Evolutionary conservation across 2,329 filamentous ascomycete species (phyloP).

Genomic region (Bipolaris bicolor): DNA sequence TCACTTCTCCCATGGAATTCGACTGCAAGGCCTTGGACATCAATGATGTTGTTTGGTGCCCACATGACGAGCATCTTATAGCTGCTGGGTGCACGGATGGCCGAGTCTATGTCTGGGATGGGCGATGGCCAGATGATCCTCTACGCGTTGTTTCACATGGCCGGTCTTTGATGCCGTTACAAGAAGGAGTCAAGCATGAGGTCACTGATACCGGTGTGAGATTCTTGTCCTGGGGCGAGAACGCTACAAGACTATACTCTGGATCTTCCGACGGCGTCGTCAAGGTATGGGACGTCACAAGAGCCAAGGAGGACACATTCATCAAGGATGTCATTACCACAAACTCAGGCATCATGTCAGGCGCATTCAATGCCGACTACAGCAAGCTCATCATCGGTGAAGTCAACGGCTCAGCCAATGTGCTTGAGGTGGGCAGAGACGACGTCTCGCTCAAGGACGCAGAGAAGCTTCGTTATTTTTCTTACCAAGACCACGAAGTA

Average conservation of each 20-base stretch:
- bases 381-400: slow-evolving; percentile 64
- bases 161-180: slow-evolving; percentile 56
- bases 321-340: slow-evolving; percentile 58
- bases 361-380: slow-evolving; percentile 62
- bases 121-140: slow-evolving; percentile 53
- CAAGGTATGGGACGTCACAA: slow-evolving; percentile 65
- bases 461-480: slow-evolving; percentile 37
- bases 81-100: slow-evolving; percentile 67
- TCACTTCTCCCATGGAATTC: slow-evolving; percentile 51
- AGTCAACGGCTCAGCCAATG: slow-evolving; percentile 60
- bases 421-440: slow-evolving; percentile 54
- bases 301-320: slow-evolving; percentile 57
- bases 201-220: slow-evolving; percentile 63
- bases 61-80: slow-evolving; percentile 57
- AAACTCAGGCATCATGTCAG: slow-evolving; percentile 63
- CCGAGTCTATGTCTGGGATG: slow-evolving; percentile 66
- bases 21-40: slow-evolving; percentile 66
- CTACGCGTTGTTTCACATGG: slow-evolving; percentile 61
- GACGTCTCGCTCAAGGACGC: slow-evolving; percentile 39
- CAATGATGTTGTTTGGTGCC: slow-evolving; percentile 64
- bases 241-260: slow-evolving; percentile 60
- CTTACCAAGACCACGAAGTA: slow-evolving; percentile 23
- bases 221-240: slow-evolving; percentile 63
- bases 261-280: slow-evolving; percentile 67
- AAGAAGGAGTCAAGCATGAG: slow-evolving; percentile 54